Evolutionary conservation across 129 eudicot species (phyloP), one percentile per base, ranked within the genome.

Genomic region (Arctium lappa): DNA sequence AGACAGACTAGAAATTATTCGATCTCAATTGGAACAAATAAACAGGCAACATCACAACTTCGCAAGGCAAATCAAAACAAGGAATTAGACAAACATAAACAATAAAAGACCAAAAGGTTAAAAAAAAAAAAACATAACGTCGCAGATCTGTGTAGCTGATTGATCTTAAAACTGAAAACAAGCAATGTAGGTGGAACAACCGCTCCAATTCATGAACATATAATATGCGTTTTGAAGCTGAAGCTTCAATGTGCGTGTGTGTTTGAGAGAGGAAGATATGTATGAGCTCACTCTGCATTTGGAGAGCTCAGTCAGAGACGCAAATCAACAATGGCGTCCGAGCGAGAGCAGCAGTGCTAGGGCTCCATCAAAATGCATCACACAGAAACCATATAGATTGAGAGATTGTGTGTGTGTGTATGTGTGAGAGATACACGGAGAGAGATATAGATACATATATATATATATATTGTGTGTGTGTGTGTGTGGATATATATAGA

Each of bases 281-380:
- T 42, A 42, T 77, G 85, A 88, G 94, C 90, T 86, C 85, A 88
- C 90, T 46, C 40, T 81, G 86, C 88, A 80, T 76, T 76, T 63
- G 12, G 42, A 33, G 70, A 88, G 88, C 86, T 86, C 81, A 63
- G 4, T 76, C 32, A 73, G 77, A 78, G 70, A n/a, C 38, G 5
- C 73, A 62, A 60, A 50, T 60, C 46, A 66, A n/a, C 77, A 80
- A 78, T 81, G 84, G 83, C 50, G 85, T 80, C 48, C 18, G 77
- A 60, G 73, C 74, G 75, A 74, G 22, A 65, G 2, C 11, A 74
- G 7, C 79, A 29, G 85, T 70, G 82, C 85, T 89, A 85, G 88
- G 86, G 82, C 76, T 86, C 70, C 81, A 72, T 70, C 72, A 38
- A 38, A 76, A 82, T 73, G 79, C 82, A 78, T 60, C 36, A 30